phyloP scores from a whole-genome alignment of 768 basidiomycete genomes.

The Cubamyces lactineus region DNA sequence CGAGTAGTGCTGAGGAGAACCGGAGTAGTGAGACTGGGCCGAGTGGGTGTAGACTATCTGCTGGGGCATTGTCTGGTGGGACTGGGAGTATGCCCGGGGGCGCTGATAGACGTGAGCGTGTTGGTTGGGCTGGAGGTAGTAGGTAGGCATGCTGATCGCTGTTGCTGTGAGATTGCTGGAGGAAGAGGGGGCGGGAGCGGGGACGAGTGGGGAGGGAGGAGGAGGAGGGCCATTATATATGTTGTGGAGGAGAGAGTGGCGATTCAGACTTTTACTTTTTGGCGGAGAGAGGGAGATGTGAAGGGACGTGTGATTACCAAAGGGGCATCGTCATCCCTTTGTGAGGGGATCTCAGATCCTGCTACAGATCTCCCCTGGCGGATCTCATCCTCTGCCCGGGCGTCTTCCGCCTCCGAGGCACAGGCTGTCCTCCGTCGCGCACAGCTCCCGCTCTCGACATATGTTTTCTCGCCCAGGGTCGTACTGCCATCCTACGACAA shows the following conservation, averaged over 20 bases:
- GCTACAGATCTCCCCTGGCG: neutral
- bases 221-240: neutral
- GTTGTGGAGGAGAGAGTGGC: conserved; percentile 7
- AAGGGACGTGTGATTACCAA: conserved; percentile 8
- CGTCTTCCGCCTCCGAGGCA: conserved; percentile 4
- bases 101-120: conserved; percentile 25
- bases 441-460: conserved; percentile 2
- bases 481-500: conserved; percentile 1
- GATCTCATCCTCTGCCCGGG: conserved; percentile 10
- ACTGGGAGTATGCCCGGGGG: conserved; percentile 29
- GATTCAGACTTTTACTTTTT: conserved; percentile 13
- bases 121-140: conserved; percentile 34
- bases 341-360: conserved; percentile 9
- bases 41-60: conserved; percentile 28
- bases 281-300: conserved; percentile 9
- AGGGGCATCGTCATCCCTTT: conserved; percentile 17
- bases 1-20: conserved; percentile 14
- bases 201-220: neutral
- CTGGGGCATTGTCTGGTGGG: conserved; percentile 28
- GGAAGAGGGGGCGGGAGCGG: neutral
- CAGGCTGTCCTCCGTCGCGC: neutral
- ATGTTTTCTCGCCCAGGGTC: conserved; percentile 5
- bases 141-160: conserved; percentile 25
- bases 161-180: neutral
- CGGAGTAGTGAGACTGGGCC: conserved; percentile 12